Base-by-base conservation (phyloP, 441 rosid genomes). In the Brassica hybrid region DNA sequence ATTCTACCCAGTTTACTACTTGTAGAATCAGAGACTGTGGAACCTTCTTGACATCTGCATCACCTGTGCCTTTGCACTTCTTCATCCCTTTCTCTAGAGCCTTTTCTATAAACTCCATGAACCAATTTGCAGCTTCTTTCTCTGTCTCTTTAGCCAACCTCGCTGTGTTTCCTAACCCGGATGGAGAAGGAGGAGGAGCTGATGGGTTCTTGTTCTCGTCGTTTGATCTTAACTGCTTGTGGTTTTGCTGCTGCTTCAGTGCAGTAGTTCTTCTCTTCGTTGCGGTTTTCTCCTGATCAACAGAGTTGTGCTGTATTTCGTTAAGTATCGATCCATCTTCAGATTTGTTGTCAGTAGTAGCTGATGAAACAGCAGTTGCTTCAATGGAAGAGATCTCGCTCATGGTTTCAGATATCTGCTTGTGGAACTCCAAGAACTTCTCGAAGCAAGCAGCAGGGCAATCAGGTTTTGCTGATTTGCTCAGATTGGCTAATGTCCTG, bases 1-100 rank as follows among this genome's bases (percentile, higher is more conserved):
- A 90, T 75, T 93, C 97, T 6, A 93, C 90, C 99, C 97, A 96
- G 63, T 94, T 94, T 52, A 91, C 84, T 59, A 96, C 86, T 83
- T 84, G 90, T 65, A 96, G 75, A 65, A 96, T 79, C 67, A 92
- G 73, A 67, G 93, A 86, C 84, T 89, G 97, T 13, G 98, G 88
- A 52, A 92, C 94, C 76, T 85, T 91, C 85, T 85, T 90, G 1
- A 27, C 74, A 78, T 88, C 97, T 62, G 61, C 91, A 69, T 82
- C 87, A 16, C 25, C 43, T 2, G 77, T 59, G 56, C 81, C 86
- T 82, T 83, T 89, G 4, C 88, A 65, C 67, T 89, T 93, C 92
- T 88, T 93, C 87, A 87, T 80, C 7, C 98, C 94, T 50, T 76
- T 85, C 80, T 91, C 97, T 54, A 93, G 7, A 17, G 91, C 88